These are phyloP conservation scores for Solanum virginianum DNA, from an alignment of 257 asterid species.

Conservation along the genomic window DNA sequence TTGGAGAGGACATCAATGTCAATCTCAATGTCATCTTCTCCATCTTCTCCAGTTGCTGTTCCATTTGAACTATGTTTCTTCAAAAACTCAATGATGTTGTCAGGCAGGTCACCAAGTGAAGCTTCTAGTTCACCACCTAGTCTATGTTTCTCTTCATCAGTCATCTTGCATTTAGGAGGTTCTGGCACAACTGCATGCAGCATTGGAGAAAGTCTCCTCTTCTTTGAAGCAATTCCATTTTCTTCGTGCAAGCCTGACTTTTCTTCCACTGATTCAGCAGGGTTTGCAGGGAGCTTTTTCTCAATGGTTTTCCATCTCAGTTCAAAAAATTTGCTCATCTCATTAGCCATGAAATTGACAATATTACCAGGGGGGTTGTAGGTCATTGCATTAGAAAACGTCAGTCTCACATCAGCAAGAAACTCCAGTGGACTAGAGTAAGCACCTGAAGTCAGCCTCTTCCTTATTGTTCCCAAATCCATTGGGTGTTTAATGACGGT, in stretches of 20 bases:
- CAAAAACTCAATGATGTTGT: constrained; percentile 42
- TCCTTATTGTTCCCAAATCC: constrained; percentile 81
- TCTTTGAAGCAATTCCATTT: constrained; percentile 31
- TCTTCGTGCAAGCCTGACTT: constrained; percentile 28
- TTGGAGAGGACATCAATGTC: constrained; percentile 58
- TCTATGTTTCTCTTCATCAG: constrained; percentile 50
- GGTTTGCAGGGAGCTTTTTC: constrained; percentile 29
- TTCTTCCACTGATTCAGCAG: constrained; percentile 15
- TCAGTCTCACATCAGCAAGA: constrained; percentile 66
- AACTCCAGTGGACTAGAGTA: constrained; percentile 55
- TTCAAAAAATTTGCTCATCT: constrained; percentile 54
- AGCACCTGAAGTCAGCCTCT: constrained; percentile 41
- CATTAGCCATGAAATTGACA: constrained; percentile 47
- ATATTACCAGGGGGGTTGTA: constrained; percentile 69
- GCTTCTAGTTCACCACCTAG: constrained; percentile 48
- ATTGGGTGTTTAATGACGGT: constrained; percentile 69
- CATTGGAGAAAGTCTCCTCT: constrained; percentile 49
- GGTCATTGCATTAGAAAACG: constrained; percentile 79
- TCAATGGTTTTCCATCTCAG: constrained; percentile 54
- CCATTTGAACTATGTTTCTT: constrained; percentile 41
- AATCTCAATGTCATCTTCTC: constrained; percentile 73
- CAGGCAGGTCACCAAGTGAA: constrained; percentile 44
- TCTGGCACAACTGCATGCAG: constrained; percentile 24
- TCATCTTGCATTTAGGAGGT: constrained; percentile 39
- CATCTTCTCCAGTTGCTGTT: constrained; percentile 51